phyloP scores from a whole-genome alignment of 805 yeast genomes.

The Zygoascus ofunaensis region DNA sequence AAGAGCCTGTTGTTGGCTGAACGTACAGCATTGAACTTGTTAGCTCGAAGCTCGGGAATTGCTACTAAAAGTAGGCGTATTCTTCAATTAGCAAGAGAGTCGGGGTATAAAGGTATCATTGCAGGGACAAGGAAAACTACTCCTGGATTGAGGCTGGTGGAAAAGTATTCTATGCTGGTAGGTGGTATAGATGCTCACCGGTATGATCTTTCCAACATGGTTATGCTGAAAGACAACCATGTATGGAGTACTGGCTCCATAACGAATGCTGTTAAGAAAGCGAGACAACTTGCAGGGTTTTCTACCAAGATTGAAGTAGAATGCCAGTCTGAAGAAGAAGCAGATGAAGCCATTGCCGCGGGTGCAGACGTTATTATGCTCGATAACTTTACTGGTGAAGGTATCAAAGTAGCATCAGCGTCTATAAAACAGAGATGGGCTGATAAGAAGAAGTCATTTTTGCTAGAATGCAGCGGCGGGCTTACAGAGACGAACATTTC shows the following conservation, averaged over 20 bases:
- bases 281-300: conserved; percentile 78
- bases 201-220: conserved; percentile 86
- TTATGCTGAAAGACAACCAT: conserved; percentile 93
- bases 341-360: conserved; percentile 84
- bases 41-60: conserved; percentile 79
- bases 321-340: conserved; percentile 76
- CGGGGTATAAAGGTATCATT: conserved; percentile 71
- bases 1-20: conserved; percentile 74
- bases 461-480: conserved; percentile 91
- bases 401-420: conserved; percentile 54
- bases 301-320: conserved; percentile 88
- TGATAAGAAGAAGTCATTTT: conserved; percentile 35
- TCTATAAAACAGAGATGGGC: conserved; percentile 51
- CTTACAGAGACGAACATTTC: conserved; percentile 59
- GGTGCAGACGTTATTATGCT: conserved; percentile 96
- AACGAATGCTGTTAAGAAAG: conserved; percentile 68
- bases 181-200: conserved; percentile 94
- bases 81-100: conserved; percentile 48
- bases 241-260: conserved; percentile 90
- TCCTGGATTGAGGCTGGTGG: conserved; percentile 82
- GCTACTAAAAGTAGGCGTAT: conserved; percentile 66
- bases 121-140: conserved; percentile 98
- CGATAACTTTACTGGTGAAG: conserved; percentile 72
- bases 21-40: conserved; percentile 71
- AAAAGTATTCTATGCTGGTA: conserved; percentile 88